Evolutionary conservation across 2,329 filamentous ascomycete genomes (phyloP), one percentile per base, ranked within the genome.

Genomic region (Talaromyces islandicus): DNA sequence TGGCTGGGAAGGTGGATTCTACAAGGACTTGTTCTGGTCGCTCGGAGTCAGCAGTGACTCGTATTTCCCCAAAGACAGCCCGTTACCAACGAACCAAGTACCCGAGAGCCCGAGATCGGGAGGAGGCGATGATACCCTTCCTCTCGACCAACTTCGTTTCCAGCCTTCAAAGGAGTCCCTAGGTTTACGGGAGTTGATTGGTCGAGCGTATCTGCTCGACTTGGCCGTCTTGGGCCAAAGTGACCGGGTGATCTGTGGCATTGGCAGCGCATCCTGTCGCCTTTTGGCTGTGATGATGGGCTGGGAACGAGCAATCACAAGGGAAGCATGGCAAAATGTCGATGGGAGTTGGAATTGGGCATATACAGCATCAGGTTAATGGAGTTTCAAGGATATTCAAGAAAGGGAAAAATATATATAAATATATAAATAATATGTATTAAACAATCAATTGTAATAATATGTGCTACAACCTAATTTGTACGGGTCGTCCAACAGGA

Each of bases 1-100:
- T 46, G 91, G 91, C 30, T 95, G 91, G 91, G 91, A 95, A 71
- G 91, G 91, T 19, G 91, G 91, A 1, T 96, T 95, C 78, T 95
- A 89, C 74, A 83, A 84, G 14, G 83, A 85, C 67, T 87, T 94
- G 75, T 95, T 95, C 74, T 92, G 89, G 85, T 88, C 86, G 56
- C 79, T 95, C 0, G 91, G 89, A 4, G 55, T 56, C 12, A 29
- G 53, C 19, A 53, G 35, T 35, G 54, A 51, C 25, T 56, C 54
- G 7, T 58, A 58, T 35, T 54, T 73, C 32, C 69, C 69, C 4
- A 71, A 65, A 24, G 73, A 70, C 17, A 68, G 71, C n/a, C 64
- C 67, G n/a, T 65, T 58, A 10, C 63, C 68, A 10, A 67, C 68
- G 4, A 64, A 62, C 25, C 58, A 52, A 25, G 59, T 60, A 51